Conservation (phyloP, 768 basidiomycete species). For the Sarcomyxa edulis region DNA sequence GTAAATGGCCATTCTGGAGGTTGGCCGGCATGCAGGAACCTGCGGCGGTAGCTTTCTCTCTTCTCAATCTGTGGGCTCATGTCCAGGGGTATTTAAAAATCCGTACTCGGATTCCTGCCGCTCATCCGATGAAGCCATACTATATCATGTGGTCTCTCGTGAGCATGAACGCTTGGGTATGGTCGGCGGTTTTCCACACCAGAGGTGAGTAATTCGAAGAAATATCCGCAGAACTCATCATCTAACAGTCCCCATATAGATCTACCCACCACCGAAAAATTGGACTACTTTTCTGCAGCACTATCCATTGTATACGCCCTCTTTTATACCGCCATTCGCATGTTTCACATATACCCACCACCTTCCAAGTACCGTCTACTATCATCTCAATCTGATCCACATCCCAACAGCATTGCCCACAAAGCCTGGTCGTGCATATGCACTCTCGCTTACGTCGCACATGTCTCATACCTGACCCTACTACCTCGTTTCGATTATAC, state of each 20-base stretch:
- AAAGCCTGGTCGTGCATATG: slow-evolving; percentile 48
- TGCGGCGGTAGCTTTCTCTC: slow-evolving; percentile 82
- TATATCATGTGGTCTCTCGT: slow-evolving; percentile 63
- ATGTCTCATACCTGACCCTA: slow-evolving; percentile 73
- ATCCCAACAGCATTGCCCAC: slow-evolving; percentile 13
- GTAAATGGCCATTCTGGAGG: slow-evolving; percentile 97
- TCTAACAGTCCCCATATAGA: no score
- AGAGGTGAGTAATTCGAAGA: slow-evolving; percentile 84
- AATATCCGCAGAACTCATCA: no score
- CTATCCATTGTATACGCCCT: slow-evolving; percentile 77
- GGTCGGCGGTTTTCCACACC: slow-evolving; percentile 89
- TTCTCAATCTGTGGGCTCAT: slow-evolving; percentile 83
- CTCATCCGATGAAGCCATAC: slow-evolving; percentile 66
- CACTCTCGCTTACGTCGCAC: slow-evolving; percentile 52
- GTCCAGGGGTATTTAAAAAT: slow-evolving; percentile 50
- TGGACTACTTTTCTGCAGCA: slow-evolving; percentile 96
- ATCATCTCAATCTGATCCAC: slow-evolving; percentile 14
- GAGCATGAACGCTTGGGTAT: slow-evolving; percentile 88
- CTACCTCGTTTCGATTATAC: slow-evolving; percentile 85
- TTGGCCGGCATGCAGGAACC: slow-evolving; percentile 91
- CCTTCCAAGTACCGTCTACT: slow-evolving; percentile 22
- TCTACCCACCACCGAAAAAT: slow-evolving; percentile 73
- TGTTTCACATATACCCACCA: slow-evolving; percentile 68
- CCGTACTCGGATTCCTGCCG: slow-evolving; percentile 36
- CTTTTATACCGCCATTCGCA: slow-evolving; percentile 71